Base-by-base conservation (phyloP, 2,329 filamentous ascomycete species). In the Alternaria triticimaculans region DNA sequence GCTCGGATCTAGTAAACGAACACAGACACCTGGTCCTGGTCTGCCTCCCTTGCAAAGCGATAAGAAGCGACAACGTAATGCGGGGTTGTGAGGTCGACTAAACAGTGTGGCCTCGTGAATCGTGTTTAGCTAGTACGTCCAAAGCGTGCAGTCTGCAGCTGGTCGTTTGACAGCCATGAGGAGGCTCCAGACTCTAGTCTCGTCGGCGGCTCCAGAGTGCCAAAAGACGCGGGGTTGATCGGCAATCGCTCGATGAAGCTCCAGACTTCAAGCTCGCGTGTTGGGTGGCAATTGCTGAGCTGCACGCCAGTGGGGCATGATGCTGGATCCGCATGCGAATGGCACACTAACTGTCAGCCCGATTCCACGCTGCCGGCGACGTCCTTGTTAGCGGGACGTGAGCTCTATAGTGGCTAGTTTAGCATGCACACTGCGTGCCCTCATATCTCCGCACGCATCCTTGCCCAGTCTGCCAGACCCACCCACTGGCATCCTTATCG, bases 291-390 rank as follows among this genome's bases (percentile, higher is more conserved):
- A 73, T 62, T 62, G 51, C 56, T 43, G 46, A 58, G 66, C 61
- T 62, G 64, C 60, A 56, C 61, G 58, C 18, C 48, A 41, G 71
- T 69, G 69, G 71, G 71, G 50, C 62, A 26, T 21, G 56, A 50
- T 66, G 64, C 64, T 66, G 58, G 67, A 70, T 69, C 61, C 65
- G 65, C 68, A 69, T 69, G 66, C 67, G 48, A 72, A 63, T 62
- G 66, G 66, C 63, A 59, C 60, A 68, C 70, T 71, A 69, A 23
- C 11, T 58, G 66, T 43, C 70, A 71, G 70, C 69, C 72, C 68
- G 69, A 61, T 71, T 72, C 72, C 72, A 73, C 68, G 69, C 69
- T 68, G 70, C 62, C 69, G 72, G 66, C 63, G 45, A 44, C 65
- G 55, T 30, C 28, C 49, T 53, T 53, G 49, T 23, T 53, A 53